A percentile compares a stretch with the other conserved stretches of the same genome.
Conservation (phyloP, 1,284 basidiomycete genomes). For the Melampsora larici-populina region DNA sequence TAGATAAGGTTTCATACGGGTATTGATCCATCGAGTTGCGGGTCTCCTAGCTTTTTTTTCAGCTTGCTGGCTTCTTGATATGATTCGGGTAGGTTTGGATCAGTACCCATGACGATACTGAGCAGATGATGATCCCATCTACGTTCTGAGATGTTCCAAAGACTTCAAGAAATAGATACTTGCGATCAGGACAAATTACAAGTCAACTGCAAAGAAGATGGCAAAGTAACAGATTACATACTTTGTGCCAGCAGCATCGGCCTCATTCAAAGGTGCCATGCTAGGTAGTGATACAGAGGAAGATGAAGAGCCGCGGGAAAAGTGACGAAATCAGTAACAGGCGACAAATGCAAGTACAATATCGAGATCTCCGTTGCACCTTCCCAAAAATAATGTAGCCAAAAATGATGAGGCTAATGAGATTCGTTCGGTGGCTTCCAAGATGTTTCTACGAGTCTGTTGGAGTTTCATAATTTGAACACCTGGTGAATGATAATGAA, state of each 20-base stretch:
- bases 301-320: neutral
- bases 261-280: constrained; percentile 65
- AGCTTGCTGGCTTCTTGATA: constrained; percentile 62
- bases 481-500: neutral
- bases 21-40: constrained; percentile 33
- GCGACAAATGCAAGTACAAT: neutral
- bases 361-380: constrained; percentile 54
- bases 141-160: constrained; percentile 63
- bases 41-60: constrained; percentile 23
- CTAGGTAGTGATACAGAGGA: too few relatives aligned
- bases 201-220: too few relatives aligned
- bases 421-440: constrained; percentile 68
- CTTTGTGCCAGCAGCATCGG: constrained; percentile 69
- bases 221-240: neutral
- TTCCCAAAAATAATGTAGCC: constrained; percentile 66
- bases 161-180: constrained; percentile 50
- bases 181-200: neutral
- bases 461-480: constrained; percentile 52
- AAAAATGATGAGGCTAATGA: constrained; percentile 67
- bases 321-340: too few relatives aligned
- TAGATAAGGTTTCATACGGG: constrained; percentile 28
- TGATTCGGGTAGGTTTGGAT: constrained; percentile 45
- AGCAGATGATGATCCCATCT: constrained; percentile 71
- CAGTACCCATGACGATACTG: constrained; percentile 68
- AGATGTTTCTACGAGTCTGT: constrained; percentile 69